These are phyloP conservation scores for Fusarium newnesense DNA, from an alignment of 2,329 filamentous ascomycete genomes.

Conservation along the genomic window DNA sequence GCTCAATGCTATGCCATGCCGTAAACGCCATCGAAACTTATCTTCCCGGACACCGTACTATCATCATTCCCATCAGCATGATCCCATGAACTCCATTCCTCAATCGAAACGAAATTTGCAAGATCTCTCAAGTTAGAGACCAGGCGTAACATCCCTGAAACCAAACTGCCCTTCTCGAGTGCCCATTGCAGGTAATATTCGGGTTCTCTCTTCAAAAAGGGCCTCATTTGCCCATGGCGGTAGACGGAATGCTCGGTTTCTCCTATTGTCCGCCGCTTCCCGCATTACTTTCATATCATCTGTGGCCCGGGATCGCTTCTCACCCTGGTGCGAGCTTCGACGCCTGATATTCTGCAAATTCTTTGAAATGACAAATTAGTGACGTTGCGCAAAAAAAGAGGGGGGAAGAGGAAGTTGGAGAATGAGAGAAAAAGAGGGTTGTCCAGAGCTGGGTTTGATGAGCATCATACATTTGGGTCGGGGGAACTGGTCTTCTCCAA, in stretches of 20 bases:
- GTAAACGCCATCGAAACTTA: slow-evolving; percentile 27
- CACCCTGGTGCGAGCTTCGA: slow-evolving; percentile 18
- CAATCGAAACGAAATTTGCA: not conserved
- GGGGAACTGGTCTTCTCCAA: slow-evolving; percentile 27
- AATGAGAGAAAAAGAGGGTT: not conserved
- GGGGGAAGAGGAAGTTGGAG: not conserved
- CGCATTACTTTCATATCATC: slow-evolving; percentile 50
- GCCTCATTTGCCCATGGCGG: slow-evolving; percentile 49
- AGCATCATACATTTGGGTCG: slow-evolving; percentile 49
- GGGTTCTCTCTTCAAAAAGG: slow-evolving; percentile 30
- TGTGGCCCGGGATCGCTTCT: slow-evolving; percentile 23
- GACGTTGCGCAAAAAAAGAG: not conserved
- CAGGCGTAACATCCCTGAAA: not conserved
- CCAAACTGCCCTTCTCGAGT: slow-evolving; percentile 7
- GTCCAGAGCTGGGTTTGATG: not conserved
- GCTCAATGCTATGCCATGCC: slow-evolving; percentile 28
- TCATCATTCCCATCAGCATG: not conserved
- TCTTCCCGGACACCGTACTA: not conserved
- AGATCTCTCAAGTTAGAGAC: not conserved
- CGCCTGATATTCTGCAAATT: slow-evolving; percentile 48
- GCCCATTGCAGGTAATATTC: slow-evolving; percentile 17
- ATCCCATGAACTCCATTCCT: slow-evolving; percentile 9
- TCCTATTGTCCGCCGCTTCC: slow-evolving; percentile 47
- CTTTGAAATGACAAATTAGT: slow-evolving; percentile 39
- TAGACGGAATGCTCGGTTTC: slow-evolving; percentile 38